Percentiles rank a stretch among this genome's conserved stretches.
Evolutionary conservation across 1,139 yeast genomes (phyloP).

Genomic region (Kodamaea sp.): DNA sequence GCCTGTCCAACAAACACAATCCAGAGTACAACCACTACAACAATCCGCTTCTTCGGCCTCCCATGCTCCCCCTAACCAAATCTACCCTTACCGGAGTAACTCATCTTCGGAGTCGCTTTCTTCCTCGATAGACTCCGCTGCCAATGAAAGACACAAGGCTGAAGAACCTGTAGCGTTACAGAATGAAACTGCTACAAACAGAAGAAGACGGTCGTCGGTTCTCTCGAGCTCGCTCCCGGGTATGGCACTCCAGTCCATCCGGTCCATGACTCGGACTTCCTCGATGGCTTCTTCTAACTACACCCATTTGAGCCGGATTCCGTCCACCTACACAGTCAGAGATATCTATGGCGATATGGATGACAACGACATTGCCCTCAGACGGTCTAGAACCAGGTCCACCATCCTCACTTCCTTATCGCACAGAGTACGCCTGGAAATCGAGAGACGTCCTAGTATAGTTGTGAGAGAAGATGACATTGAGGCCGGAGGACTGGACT

Average conservation of each 20-base stretch:
- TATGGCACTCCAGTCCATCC: not conserved
- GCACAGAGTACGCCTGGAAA: conserved; percentile 21
- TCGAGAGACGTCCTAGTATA: conserved; percentile 1
- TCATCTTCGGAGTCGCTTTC: not conserved
- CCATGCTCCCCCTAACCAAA: too few species aligned
- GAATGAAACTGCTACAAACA: not conserved
- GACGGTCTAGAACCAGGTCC: conserved; percentile 38
- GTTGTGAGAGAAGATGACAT: not conserved
- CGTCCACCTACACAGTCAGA: conserved; percentile 13
- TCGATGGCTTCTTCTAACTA: conserved; percentile 1
- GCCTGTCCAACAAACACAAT: too few species aligned
- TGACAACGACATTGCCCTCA: conserved; percentile 30
- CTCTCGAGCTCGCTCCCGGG: conserved; percentile 1
- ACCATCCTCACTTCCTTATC: conserved; percentile 42
- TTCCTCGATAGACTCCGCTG: not conserved
- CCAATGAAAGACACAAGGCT: too few species aligned
- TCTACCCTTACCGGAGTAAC: too few species aligned
- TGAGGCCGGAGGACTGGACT: not conserved
- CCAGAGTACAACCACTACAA: too few species aligned
- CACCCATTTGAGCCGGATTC: conserved; percentile 4
- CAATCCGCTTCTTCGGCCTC: too few species aligned
- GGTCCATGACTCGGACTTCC: conserved; percentile 1
- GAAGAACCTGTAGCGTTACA: conserved; percentile 1
- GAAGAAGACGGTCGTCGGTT: conserved; percentile 1
- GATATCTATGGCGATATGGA: conserved; percentile 23